phyloP scores from a whole-genome alignment of 352 stramenopile genomes.

The Phytophthora fragariae region DNA sequence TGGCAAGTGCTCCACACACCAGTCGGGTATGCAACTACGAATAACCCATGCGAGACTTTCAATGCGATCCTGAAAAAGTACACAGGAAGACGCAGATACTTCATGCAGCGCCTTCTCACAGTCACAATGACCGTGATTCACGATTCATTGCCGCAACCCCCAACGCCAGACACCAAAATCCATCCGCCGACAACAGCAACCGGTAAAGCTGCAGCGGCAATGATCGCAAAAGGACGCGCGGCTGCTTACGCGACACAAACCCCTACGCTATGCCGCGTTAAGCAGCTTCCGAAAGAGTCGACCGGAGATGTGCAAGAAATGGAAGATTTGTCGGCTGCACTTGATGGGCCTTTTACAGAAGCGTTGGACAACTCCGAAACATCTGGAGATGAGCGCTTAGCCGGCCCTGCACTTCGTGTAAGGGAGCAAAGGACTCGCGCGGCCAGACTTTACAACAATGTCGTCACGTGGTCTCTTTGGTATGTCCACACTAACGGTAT shows the following conservation, averaged over 20 bases:
- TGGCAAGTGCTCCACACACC: neutral
- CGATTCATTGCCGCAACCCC: neutral
- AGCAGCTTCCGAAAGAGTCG: neutral
- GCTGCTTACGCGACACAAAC: neutral
- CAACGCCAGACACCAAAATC: neutral
- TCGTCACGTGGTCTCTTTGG: neutral
- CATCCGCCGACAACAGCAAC: neutral
- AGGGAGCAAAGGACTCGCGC: neutral
- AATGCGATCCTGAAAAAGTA: neutral
- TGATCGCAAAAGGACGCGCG: neutral
- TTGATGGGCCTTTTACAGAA: neutral
- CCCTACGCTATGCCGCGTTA: neutral
- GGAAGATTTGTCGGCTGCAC: neutral
- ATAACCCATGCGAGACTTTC: too few species aligned
- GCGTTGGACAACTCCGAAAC: neutral
- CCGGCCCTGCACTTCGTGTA: neutral
- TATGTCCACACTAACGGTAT: neutral
- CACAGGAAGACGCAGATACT: neutral
- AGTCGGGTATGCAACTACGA: neutral
- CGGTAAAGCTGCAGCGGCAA: neutral
- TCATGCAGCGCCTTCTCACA: neutral
- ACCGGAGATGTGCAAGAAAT: neutral
- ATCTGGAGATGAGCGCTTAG: neutral
- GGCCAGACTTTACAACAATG: neutral
- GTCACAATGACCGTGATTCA: neutral